Evolutionary conservation across 106 monocot species (phyloP).

Genomic region (Triglochin maritima): DNA sequence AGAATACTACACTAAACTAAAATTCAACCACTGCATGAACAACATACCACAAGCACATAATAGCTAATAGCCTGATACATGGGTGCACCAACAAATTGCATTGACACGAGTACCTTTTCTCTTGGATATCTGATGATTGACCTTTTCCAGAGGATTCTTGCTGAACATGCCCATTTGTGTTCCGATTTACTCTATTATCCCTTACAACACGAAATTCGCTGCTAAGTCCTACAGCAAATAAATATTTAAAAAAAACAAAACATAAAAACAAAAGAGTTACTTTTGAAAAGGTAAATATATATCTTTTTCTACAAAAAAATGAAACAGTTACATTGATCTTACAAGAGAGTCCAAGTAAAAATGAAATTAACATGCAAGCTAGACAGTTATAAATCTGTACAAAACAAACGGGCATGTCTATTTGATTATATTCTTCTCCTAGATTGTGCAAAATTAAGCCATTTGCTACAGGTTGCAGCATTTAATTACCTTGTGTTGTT

Average conservation of each 20-base stretch:
- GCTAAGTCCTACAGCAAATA: constrained; percentile 27
- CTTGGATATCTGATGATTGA: constrained; percentile 15
- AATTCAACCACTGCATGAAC: background rate
- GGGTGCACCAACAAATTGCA: background rate
- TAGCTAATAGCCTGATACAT: background rate
- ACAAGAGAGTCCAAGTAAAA: no score
- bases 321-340: no score
- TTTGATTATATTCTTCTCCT: no score
- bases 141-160: constrained; percentile 12
- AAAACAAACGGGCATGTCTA: no score
- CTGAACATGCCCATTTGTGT: constrained; percentile 13
- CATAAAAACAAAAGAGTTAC: background rate
- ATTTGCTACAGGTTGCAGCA: no score
- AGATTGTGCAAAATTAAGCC: no score
- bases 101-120: constrained; percentile 24
- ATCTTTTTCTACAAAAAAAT: no score
- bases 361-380: no score
- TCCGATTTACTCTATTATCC: constrained; percentile 47
- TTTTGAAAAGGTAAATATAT: background rate
- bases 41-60: no score
- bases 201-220: constrained; percentile 48
- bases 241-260: background rate
- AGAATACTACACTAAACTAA: background rate
- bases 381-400: no score
- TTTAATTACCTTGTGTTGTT: background rate